phyloP scores from a whole-genome alignment of 2,329 filamentous ascomycete genomes.

The Davidsoniella virescens region DNA sequence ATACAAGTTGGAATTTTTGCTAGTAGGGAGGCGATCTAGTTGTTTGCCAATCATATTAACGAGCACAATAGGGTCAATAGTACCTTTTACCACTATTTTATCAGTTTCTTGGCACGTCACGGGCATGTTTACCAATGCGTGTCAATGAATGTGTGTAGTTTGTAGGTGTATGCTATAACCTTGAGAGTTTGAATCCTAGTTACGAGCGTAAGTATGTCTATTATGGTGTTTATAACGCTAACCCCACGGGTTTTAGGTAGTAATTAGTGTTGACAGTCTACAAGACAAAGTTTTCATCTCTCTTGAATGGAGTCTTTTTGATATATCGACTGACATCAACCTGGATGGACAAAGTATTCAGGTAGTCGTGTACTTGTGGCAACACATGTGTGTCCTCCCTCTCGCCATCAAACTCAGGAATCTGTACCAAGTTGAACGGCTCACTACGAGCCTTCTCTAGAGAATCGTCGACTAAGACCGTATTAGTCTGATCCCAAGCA shows the following conservation, averaged over 20 bases:
- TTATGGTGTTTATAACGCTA: too few species aligned
- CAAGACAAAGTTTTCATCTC: conserved; percentile 17
- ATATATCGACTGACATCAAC: conserved; percentile 48
- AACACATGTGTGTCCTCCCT: conserved; percentile 30
- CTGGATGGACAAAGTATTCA: conserved; percentile 38
- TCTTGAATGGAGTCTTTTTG: conserved; percentile 31
- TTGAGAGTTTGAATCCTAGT: too few species aligned
- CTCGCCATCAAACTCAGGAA: conserved; percentile 56
- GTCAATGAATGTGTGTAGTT: too few species aligned
- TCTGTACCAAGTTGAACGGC: conserved; percentile 64
- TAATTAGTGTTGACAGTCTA: not conserved
- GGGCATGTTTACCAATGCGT: not conserved
- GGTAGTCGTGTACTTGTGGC: conserved; percentile 43
- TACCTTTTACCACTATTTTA: conserved; percentile 2
- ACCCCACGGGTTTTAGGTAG: too few species aligned
- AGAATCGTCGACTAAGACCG: conserved; percentile 78
- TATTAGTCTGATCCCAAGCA: conserved; percentile 68
- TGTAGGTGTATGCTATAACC: too few species aligned
- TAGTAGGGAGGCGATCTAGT: not conserved
- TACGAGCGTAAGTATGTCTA: too few species aligned
- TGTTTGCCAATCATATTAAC: not conserved
- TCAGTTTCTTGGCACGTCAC: not conserved
- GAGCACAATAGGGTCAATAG: conserved; percentile 5
- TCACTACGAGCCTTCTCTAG: conserved; percentile 64
- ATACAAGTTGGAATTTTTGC: not conserved